Percentiles rank a stretch among this genome's conserved stretches.
These are phyloP conservation scores for Phytophthora multivora DNA, from an alignment of 352 stramenopile species.

Conservation along the genomic window DNA sequence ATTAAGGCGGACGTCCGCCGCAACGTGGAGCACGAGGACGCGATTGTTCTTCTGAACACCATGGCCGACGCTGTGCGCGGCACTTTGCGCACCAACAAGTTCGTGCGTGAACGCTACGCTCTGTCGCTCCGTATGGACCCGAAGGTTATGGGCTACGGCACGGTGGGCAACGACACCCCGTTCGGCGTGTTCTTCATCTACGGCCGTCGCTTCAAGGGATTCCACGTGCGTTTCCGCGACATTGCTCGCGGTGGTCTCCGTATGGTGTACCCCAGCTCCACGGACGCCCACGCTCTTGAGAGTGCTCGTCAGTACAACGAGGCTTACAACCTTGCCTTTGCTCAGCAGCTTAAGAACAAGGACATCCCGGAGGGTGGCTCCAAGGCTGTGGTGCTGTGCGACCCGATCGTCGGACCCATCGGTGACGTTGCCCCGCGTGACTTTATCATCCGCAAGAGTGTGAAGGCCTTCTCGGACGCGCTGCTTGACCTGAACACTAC, in stretches of 20 bases:
- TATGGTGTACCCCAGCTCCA: conserved; percentile 77
- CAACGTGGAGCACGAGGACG: conserved; percentile 78
- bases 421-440: conserved; percentile 81
- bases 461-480: conserved; percentile 96
- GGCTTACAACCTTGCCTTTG: conserved; percentile 84
- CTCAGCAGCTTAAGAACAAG: conserved; percentile 91
- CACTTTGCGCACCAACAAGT: conserved; percentile 87
- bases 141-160: conserved; percentile 81
- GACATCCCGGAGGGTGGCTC: conserved; percentile 86
- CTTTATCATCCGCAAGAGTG: conserved; percentile 95
- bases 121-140: conserved; percentile 81
- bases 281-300: conserved; percentile 61
- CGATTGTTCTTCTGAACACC: conserved; percentile 75
- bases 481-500: conserved; percentile 83
- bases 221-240: conserved; percentile 87
- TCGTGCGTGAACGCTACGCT: conserved; percentile 78
- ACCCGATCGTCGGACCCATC: conserved; percentile 74
- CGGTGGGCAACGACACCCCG: conserved; percentile 87
- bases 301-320: conserved; percentile 85
- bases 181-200: conserved; percentile 98
- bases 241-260: conserved; percentile 80
- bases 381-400: conserved; percentile 83
- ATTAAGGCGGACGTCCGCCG: conserved; percentile 78
- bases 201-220: conserved; percentile 94
- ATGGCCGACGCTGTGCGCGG: conserved; percentile 80